A percentile compares a stretch with the other conserved stretches of the same genome.
Conservation (phyloP, 2,329 filamentous ascomycete genomes). For the Microdochium paspali region DNA sequence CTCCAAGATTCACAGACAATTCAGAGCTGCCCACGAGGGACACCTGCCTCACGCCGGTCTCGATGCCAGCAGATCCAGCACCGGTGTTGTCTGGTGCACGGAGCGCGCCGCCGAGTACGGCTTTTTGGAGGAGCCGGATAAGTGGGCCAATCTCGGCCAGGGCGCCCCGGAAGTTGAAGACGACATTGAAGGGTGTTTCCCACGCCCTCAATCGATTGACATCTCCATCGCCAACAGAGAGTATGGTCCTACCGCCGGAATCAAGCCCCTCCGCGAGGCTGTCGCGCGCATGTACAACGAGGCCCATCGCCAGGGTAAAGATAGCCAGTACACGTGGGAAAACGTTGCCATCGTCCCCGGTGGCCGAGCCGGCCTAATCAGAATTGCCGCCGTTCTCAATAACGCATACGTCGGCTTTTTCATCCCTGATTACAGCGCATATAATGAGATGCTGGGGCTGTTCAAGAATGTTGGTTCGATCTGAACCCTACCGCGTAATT, state of each 20-base stretch:
- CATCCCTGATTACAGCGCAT: conserved; percentile 90
- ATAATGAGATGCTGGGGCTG: conserved; percentile 92
- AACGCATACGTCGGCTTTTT: conserved; percentile 92
- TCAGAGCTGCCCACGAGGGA: conserved; percentile 82
- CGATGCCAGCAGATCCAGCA: conserved; percentile 78
- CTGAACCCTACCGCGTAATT: conserved; percentile 5
- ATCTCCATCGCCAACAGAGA: conserved; percentile 72
- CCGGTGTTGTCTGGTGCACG: conserved; percentile 89
- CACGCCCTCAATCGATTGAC: conserved; percentile 69
- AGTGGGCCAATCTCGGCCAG: conserved; percentile 91
- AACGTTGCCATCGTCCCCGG: conserved; percentile 96
- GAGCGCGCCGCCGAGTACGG: conserved; percentile 85
- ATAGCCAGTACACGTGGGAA: conserved; percentile 90
- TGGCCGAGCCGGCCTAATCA: conserved; percentile 83
- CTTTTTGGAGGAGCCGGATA: conserved; percentile 69
- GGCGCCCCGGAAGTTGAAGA: conserved; percentile 91
- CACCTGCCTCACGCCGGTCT: conserved; percentile 87
- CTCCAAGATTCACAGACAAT: conserved; percentile 81
- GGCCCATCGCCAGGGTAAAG: conserved; percentile 79
- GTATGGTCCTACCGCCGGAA: conserved; percentile 90
- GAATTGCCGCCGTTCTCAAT: conserved; percentile 87
- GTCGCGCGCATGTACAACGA: conserved; percentile 90
- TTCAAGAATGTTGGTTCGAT: conserved; percentile 90
- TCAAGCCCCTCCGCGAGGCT: conserved; percentile 80
- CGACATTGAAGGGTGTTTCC: conserved; percentile 82